phyloP scores from a whole-genome alignment of 2,329 filamentous ascomycete species.

The Chaetomium strumarium region DNA sequence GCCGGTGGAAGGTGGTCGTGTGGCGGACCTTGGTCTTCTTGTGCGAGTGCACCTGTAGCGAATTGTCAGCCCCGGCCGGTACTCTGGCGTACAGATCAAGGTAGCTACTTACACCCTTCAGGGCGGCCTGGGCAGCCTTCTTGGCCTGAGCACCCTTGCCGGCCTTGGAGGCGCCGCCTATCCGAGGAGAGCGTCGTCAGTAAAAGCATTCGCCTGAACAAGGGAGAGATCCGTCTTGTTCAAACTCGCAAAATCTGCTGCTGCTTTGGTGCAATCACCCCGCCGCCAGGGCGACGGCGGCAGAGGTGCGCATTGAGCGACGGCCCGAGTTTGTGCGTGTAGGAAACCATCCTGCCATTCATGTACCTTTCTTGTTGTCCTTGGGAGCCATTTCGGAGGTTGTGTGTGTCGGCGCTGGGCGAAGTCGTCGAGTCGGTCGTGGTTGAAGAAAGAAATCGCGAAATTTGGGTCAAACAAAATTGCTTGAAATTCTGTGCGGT shows the following conservation, averaged over 20 bases:
- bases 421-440: conserved; percentile 25
- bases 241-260: conserved; percentile 72
- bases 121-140: conserved; percentile 89
- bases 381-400: conserved; percentile 34
- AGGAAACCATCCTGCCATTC: conserved; percentile 20
- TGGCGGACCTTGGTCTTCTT: conserved; percentile 91
- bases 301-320: conserved; percentile 26
- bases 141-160: conserved; percentile 72
- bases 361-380: conserved; percentile 37
- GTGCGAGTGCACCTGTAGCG: conserved; percentile 50
- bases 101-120: conserved; percentile 78
- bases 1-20: conserved; percentile 93
- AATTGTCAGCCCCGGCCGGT: conserved; percentile 18
- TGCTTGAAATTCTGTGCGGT: conserved; percentile 23
- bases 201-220: conserved; percentile 65
- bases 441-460: conserved; percentile 15
- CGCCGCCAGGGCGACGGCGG: conserved; percentile 25
- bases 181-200: conserved; percentile 38
- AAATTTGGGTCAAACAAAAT: conserved; percentile 15
- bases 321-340: conserved; percentile 23
- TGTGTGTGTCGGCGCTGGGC: conserved; percentile 25
- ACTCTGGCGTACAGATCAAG: neutral
- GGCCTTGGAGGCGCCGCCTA: conserved; percentile 50
- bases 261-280: conserved; percentile 53
- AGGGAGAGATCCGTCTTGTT: conserved; percentile 28